Evolutionary conservation across 225 moss, liverwort and hornwort genomes (phyloP).

Genomic region (Marchantia polymorpha): DNA sequence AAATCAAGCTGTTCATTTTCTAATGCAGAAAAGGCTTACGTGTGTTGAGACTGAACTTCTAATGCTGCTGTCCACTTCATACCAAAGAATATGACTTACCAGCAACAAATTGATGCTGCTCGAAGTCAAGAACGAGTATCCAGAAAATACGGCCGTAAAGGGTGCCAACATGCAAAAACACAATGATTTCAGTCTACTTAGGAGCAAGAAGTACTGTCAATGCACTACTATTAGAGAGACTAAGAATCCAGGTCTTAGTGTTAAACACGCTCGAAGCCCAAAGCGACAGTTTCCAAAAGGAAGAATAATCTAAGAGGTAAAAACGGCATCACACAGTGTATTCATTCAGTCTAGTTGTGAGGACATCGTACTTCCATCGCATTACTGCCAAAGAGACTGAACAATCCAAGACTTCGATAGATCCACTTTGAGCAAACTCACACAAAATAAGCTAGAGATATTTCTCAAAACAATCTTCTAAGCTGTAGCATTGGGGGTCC

Average conservation of each 20-base stretch:
- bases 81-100: slow-evolving; percentile 52
- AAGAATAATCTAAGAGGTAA: neutral
- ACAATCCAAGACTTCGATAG: neutral
- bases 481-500: too few species aligned
- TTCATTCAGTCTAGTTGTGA: neutral
- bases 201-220: neutral
- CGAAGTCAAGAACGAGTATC: neutral
- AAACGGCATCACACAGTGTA: neutral
- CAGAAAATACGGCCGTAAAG: neutral
- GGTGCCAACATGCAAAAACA: slow-evolving; percentile 10
- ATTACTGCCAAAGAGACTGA: neutral
- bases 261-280: slow-evolving; percentile 15
- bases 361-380: neutral
- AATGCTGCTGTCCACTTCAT: neutral
- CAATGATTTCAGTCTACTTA: neutral
- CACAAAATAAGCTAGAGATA: neutral
- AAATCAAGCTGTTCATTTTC: neutral
- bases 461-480: neutral
- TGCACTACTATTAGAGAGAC: neutral
- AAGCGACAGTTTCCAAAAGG: neutral
- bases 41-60: neutral
- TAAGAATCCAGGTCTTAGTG: neutral
- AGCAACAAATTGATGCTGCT: slow-evolving; percentile 98
- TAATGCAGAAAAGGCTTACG: neutral
- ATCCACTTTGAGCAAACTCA: neutral